Conservation (phyloP, 495 filamentous ascomycete species). For the Cladorrhinum samala region DNA sequence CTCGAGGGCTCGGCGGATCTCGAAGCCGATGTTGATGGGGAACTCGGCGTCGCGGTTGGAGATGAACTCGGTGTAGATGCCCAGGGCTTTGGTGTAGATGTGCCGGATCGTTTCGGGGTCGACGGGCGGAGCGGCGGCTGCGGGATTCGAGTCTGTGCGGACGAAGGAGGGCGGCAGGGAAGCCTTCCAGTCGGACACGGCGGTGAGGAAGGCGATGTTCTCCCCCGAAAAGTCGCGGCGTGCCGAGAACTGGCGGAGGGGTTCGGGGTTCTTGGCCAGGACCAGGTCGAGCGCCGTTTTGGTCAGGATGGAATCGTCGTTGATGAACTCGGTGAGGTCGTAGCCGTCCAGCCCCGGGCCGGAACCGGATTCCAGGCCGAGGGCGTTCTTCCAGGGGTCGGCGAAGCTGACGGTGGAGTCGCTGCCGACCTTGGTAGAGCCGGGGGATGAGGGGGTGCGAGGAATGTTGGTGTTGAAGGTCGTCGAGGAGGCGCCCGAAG, state of each 20-base stretch:
- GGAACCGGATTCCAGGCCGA: conserved; percentile 11
- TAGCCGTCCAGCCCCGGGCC: conserved; percentile 9
- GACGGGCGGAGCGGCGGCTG: conserved; percentile 1
- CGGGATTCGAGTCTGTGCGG: background rate
- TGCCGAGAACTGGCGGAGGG: conserved; percentile 55
- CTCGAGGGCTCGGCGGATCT: conserved; percentile 26
- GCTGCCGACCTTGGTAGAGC: conserved; percentile 19
- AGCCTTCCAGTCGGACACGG: conserved; percentile 50
- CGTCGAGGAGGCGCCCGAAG: background rate
- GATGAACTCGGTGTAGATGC: conserved; percentile 54
- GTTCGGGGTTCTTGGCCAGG: conserved; percentile 47
- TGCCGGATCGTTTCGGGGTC: conserved; percentile 22
- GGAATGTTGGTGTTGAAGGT: conserved; percentile 4
- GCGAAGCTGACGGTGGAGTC: conserved; percentile 4
- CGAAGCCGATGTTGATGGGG: conserved; percentile 53
- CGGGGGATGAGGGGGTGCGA: conserved; percentile 13
- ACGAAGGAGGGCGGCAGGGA: conserved; percentile 17
- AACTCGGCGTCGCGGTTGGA: conserved; percentile 51
- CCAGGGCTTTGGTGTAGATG: conserved; percentile 48
- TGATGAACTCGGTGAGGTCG: conserved; percentile 27
- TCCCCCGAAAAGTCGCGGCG: conserved; percentile 60
- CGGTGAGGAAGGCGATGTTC: conserved; percentile 60
- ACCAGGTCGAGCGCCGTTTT: conserved; percentile 57
- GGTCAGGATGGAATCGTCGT: conserved; percentile 41
- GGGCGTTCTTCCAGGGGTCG: conserved; percentile 25